Percentiles rank a stretch among this genome's conserved stretches.
phyloP scores from a whole-genome alignment of 2,329 filamentous ascomycete genomes.

The Cladophialophora yegresii region DNA sequence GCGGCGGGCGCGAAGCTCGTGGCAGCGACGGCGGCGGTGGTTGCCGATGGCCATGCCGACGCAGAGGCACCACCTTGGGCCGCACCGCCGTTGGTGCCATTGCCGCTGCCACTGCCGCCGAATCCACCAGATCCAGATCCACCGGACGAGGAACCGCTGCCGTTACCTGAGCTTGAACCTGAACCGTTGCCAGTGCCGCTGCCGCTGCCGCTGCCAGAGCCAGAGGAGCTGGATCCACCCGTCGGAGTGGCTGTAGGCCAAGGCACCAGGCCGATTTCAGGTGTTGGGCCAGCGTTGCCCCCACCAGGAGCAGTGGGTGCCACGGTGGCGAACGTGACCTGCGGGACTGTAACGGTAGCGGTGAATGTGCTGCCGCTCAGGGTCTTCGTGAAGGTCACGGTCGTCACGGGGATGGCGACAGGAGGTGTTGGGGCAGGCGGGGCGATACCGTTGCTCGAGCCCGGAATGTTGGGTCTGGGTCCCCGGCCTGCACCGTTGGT shows the following conservation, averaged over 20 bases:
- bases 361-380: conserved; percentile 35
- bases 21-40: neutral
- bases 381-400: conserved; percentile 45
- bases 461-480: conserved; percentile 27
- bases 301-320: conserved; percentile 34
- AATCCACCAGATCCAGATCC: neutral
- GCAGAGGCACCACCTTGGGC: no score
- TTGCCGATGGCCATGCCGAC: no score
- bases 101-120: neutral
- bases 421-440: neutral
- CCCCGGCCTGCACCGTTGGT: conserved; percentile 35
- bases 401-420: conserved; percentile 42
- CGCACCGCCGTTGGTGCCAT: no score
- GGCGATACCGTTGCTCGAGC: conserved; percentile 6
- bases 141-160: neutral
- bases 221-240: conserved; percentile 5
- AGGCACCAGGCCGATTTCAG: conserved; percentile 29
- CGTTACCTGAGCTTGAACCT: neutral
- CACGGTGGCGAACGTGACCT: conserved; percentile 47
- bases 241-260: conserved; percentile 8
- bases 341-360: conserved; percentile 49
- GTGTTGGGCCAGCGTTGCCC: conserved; percentile 12
- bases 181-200: no score
- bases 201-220: conserved; percentile 1
- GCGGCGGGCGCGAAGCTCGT: conserved; percentile 11